phyloP scores from a whole-genome alignment of 352 stramenopile genomes.

The Phytopythium litorale region DNA sequence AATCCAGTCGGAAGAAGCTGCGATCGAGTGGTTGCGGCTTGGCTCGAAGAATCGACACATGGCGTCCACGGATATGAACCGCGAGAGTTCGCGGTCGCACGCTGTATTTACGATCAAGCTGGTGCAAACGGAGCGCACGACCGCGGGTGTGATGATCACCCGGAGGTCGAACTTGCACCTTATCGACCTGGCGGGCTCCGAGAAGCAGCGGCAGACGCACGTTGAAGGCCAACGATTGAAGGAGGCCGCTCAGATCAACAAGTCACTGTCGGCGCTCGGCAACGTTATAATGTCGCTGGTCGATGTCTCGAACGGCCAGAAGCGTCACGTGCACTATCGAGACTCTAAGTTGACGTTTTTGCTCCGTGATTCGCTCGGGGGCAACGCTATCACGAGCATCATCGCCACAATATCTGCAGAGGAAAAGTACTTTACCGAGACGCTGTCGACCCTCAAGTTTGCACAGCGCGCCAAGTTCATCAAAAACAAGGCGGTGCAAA shows the following conservation, averaged over 20 bases:
- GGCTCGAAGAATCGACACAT: constrained; percentile 90
- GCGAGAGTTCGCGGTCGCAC: constrained; percentile 94
- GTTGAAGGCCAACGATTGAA: constrained; percentile 81
- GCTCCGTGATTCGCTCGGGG: constrained; percentile 72
- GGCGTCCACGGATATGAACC: constrained; percentile 97
- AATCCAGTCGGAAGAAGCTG: constrained; percentile 58
- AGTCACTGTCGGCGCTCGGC: constrained; percentile 80
- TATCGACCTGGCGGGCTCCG: constrained; percentile 85
- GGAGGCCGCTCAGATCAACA: constrained; percentile 89
- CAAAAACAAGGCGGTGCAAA: constrained; percentile 87
- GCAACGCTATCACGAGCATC: constrained; percentile 86
- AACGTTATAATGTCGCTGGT: constrained; percentile 90
- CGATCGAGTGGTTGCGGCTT: constrained; percentile 69
- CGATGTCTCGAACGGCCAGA: constrained; percentile 76
- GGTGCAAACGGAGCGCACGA: constrained; percentile 72
- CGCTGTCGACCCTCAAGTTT: constrained; percentile 86
- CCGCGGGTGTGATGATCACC: constrained; percentile 51
- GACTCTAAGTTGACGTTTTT: constrained; percentile 87
- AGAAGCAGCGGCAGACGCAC: constrained; percentile 83
- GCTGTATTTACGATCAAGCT: constrained; percentile 97
- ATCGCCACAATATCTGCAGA: constrained; percentile 76
- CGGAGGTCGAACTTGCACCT: constrained; percentile 78
- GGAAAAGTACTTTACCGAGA: constrained; percentile 85
- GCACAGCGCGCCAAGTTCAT: constrained; percentile 87
- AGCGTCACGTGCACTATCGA: constrained; percentile 81